Evolutionary conservation across 306 rosid genomes (phyloP), one percentile per base, ranked within the genome.

Genomic region (Sphenostylis stenocarpa): DNA sequence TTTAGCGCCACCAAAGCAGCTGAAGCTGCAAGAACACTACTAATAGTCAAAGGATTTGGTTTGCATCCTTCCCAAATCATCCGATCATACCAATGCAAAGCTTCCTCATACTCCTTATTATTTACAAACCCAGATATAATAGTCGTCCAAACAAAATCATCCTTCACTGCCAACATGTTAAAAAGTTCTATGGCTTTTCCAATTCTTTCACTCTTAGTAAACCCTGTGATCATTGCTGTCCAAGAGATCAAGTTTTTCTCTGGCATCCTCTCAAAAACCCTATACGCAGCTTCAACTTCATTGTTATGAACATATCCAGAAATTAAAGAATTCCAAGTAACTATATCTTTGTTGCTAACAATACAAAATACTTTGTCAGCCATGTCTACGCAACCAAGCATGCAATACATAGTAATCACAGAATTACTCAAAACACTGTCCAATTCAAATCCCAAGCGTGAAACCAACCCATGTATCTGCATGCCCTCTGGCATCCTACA

Each of bases 251-350:
- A 67, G 73, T 91, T 89, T 84, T 90, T 93, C 82, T 51, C 67
- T 0, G 91, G 90, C 94, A 91, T 90, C 36, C 67, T 77, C 81
- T 87, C 81, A 41, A 91, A 93, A 70, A 88, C 45, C 61, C 21
- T 67, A 57, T 67, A 77, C 33, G 96, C 98, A 68, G 85, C 84
- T 74, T 88, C 92, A 38, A 82, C 76, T 65, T 86, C 85, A 67
- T 70, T 58, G 77, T 83, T 84, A 23, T 80, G 83, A 79, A 91
- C 77, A 65, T 85, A 91, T 60, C 97, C 97, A 9, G 88, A 81
- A 72, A 93, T 88, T 80, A 89, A 82, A 48, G 94, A 91, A 84
- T 91, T 91, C 98, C 98, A 93, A 3, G 91, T 82, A 76, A 93
- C 91, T 17, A 82, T 16, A 57, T 91, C 89, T 65, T 73, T 90